Evolutionary conservation across 1,284 basidiomycete species (phyloP).

Genomic region (Trametes polyzona): DNA sequence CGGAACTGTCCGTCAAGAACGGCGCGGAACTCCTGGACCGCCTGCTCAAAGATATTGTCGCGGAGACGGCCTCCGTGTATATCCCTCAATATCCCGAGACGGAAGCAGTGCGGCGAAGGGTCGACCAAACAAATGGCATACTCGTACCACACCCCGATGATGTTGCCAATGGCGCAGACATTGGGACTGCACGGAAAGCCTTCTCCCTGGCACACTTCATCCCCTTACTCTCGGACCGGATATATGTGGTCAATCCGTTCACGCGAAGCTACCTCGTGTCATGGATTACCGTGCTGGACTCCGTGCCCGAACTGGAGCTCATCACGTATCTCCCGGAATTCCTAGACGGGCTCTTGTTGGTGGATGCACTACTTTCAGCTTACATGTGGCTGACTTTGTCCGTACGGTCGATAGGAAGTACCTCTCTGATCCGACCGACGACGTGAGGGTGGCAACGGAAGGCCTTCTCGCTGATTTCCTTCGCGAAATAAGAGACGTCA

Average conservation of each 20-base stretch:
- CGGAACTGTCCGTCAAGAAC: slow-evolving; percentile 97
- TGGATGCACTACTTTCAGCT: slow-evolving; percentile 25
- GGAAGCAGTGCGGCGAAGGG: slow-evolving; percentile 60
- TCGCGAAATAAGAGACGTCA: slow-evolving; percentile 89
- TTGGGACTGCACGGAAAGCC: slow-evolving; percentile 64
- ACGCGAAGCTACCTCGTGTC: slow-evolving; percentile 95
- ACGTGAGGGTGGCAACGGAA: slow-evolving; percentile 92
- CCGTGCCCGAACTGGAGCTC: slow-evolving; percentile 95
- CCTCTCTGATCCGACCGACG: slow-evolving; percentile 92
- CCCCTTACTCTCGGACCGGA: slow-evolving; percentile 90
- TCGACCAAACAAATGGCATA: slow-evolving; percentile 47
- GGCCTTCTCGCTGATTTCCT: slow-evolving; percentile 92
- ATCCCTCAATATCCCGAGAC: slow-evolving; percentile 88
- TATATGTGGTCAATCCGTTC: slow-evolving; percentile 95
- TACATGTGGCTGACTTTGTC: slow-evolving; percentile 13
- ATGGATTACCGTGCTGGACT: slow-evolving; percentile 96
- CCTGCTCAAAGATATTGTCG: slow-evolving; percentile 96
- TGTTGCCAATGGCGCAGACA: slow-evolving; percentile 47
- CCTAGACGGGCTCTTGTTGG: slow-evolving; percentile 90
- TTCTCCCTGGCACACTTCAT: slow-evolving; percentile 97
- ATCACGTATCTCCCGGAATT: slow-evolving; percentile 95
- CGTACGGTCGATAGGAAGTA: slow-evolving; percentile 71
- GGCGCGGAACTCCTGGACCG: slow-evolving; percentile 98
- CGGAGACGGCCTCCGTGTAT: slow-evolving; percentile 95
- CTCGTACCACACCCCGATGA: slow-evolving; percentile 68